phyloP scores from a whole-genome alignment of 495 filamentous ascomycete species.

The Trichoderma asperelloides region DNA sequence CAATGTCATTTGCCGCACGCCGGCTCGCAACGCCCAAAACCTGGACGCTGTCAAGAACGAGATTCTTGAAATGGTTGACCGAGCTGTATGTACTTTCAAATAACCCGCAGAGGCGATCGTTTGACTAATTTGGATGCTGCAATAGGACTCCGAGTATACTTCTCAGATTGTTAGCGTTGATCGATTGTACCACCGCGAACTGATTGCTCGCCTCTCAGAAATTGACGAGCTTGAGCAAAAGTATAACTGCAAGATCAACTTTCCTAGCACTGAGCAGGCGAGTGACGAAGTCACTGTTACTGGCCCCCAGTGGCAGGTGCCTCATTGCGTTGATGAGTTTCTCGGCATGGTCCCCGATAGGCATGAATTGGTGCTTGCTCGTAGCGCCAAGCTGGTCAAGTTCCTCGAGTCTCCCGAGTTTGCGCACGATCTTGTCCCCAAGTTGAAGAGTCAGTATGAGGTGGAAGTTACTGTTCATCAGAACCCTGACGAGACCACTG shows the following conservation, averaged over 20 bases:
- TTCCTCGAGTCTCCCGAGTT: slow-evolving; percentile 76
- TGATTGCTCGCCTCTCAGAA: slow-evolving; percentile 75
- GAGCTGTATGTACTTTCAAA: slow-evolving; percentile 52
- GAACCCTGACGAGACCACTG: slow-evolving; percentile 42
- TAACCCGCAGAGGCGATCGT: not conserved
- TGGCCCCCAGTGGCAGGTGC: slow-evolving; percentile 94
- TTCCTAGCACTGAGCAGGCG: slow-evolving; percentile 93
- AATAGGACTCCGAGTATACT: slow-evolving; percentile 86
- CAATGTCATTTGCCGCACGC: slow-evolving; percentile 97
- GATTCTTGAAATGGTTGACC: slow-evolving; percentile 99
- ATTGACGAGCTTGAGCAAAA: slow-evolving; percentile 95
- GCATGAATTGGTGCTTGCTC: slow-evolving; percentile 79
- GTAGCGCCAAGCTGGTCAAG: slow-evolving; percentile 59
- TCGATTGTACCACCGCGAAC: slow-evolving; percentile 87
- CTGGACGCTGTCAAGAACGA: slow-evolving; percentile 96
- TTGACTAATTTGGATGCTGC: slow-evolving; percentile 3
- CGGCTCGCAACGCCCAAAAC: slow-evolving; percentile 92
- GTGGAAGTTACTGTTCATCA: slow-evolving; percentile 67
- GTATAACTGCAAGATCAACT: slow-evolving; percentile 97
- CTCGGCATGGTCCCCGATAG: slow-evolving; percentile 95
- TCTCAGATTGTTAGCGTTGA: slow-evolving; percentile 87
- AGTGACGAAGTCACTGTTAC: slow-evolving; percentile 93
- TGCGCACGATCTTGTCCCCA: slow-evolving; percentile 63
- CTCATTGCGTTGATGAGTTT: slow-evolving; percentile 89
- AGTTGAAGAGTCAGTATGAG: slow-evolving; percentile 83